Base-by-base conservation (phyloP, 1,284 basidiomycete species). In the Hemileia vastatrix region DNA sequence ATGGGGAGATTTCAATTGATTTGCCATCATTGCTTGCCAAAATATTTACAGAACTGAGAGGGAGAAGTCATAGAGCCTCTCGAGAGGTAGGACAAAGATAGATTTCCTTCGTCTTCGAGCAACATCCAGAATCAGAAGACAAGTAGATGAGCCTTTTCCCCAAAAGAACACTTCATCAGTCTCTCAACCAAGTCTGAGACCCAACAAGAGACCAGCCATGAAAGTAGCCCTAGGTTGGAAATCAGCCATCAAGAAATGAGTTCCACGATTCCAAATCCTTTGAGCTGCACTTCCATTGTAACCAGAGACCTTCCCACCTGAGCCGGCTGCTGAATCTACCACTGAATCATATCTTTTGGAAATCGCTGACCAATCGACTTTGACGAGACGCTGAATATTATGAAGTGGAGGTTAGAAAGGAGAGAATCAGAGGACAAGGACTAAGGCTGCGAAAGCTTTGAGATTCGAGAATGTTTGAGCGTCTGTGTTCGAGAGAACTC, bases 241-340 rank as follows among this genome's bases (percentile, higher is more conserved):
- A 76, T 95, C 88, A 23, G 90, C 87, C 0, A 88, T 90, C 72
- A 96, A 79, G 79, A 96, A 96, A 77, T 91, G 80, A 40, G 90
- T 78, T 24, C 87, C 72, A 82, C 86, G 84, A 51, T 77, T 81
- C 82, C 86, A 90, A 43, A 88, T 74, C 3, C 84, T 83, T 33
- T n/a, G n/a, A n/a, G n/a, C n/a, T n/a, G n/a, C n/a, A n/a, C n/a
- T n/a, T 75, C 76, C 63, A 86, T 76, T 5, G 82, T 87, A 0
- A 88, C 86, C 5, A 86, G 79, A 58, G 72, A 79, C 66, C 73
- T 80, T 27, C 73, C 74, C 9, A 81, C 87, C 62, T 70, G 76
- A 69, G 0, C 79, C 77, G 52, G 88, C 84, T 21, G 77, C 82
- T 6, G 80, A 83, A 69, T 87, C 85, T 70, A 91, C 85, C 32